Percentiles rank a stretch among this genome's conserved stretches.
phyloP scores from a whole-genome alignment of 202 grass and related monocot species.

The Schoenoplectus triqueter region DNA sequence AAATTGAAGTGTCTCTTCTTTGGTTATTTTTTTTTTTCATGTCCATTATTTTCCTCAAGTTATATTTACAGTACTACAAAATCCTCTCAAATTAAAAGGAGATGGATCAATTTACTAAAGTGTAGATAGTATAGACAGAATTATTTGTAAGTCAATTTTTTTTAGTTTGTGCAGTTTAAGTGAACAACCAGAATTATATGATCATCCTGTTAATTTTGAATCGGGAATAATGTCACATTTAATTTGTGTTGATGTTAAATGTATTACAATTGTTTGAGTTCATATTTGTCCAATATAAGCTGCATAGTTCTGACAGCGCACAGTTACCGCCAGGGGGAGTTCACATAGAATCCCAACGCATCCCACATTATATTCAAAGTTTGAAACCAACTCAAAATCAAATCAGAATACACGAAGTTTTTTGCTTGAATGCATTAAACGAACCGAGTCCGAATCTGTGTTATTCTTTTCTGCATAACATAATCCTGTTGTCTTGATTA shows the following conservation, averaged over 20 bases:
- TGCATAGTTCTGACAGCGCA: background rate
- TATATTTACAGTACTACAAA: background rate
- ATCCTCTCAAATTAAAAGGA: background rate
- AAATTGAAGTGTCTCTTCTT: background rate
- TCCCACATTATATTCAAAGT: background rate
- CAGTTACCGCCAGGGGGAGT: background rate
- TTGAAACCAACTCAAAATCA: slow-evolving; percentile 21
- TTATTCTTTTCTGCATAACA: too few relatives aligned
- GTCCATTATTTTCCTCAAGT: background rate
- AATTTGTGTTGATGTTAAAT: too few relatives aligned
- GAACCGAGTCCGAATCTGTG: too few relatives aligned
- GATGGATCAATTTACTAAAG: background rate
- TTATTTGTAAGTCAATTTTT: too few relatives aligned
- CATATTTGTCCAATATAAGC: background rate
- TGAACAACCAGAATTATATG: background rate
- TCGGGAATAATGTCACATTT: background rate
- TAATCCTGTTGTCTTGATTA: too few relatives aligned
- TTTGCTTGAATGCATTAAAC: background rate
- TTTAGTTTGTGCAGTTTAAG: background rate
- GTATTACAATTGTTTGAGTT: background rate
- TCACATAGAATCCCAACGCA: background rate
- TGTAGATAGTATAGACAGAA: background rate
- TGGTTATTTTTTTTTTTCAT: background rate
- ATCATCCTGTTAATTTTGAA: background rate
- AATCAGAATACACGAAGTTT: background rate